These are phyloP conservation scores for Hymenochaete sp. DNA, from an alignment of 1,284 basidiomycete genomes.

Conservation along the genomic window DNA sequence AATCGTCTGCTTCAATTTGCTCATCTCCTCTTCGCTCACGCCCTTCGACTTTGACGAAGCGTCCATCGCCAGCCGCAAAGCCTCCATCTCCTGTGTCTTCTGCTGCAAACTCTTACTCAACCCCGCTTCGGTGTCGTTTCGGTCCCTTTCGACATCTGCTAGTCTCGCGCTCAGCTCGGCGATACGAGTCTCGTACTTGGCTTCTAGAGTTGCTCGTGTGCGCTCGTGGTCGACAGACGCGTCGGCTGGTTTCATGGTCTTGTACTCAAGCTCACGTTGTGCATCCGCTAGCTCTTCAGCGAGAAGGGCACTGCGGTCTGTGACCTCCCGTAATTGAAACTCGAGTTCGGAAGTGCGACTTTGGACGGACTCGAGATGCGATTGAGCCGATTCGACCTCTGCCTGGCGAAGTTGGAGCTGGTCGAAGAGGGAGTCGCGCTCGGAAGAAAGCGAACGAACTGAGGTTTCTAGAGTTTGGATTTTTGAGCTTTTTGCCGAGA, in stretches of 20 bases:
- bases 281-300: constrained; percentile 66
- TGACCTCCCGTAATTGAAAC: constrained; percentile 74
- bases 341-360: constrained; percentile 75
- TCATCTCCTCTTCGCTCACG: constrained; percentile 49
- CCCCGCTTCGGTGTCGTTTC: constrained; percentile 72
- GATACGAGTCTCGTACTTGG: constrained; percentile 67
- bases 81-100: constrained; percentile 70
- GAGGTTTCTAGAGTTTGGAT: constrained; percentile 65
- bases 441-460: constrained; percentile 54
- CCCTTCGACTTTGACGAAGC: constrained; percentile 47
- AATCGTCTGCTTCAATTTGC: constrained; percentile 47
- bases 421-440: constrained; percentile 77
- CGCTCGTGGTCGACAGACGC: constrained; percentile 65
- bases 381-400: constrained; percentile 75
- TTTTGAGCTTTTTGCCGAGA: constrained; percentile 50
- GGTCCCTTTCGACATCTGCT: constrained; percentile 55
- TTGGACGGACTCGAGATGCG: constrained; percentile 63
- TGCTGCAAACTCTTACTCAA: constrained; percentile 76
- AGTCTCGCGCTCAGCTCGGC: constrained; percentile 58
- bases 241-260: constrained; percentile 35
- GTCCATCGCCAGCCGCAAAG: constrained; percentile 52
- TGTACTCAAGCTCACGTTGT: constrained; percentile 47
- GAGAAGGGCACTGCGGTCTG: constrained; percentile 60
- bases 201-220: constrained; percentile 69
- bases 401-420: constrained; percentile 79